These are phyloP conservation scores for Agrocybe praecox DNA, from an alignment of 768 basidiomycete genomes.

Conservation along the genomic window DNA sequence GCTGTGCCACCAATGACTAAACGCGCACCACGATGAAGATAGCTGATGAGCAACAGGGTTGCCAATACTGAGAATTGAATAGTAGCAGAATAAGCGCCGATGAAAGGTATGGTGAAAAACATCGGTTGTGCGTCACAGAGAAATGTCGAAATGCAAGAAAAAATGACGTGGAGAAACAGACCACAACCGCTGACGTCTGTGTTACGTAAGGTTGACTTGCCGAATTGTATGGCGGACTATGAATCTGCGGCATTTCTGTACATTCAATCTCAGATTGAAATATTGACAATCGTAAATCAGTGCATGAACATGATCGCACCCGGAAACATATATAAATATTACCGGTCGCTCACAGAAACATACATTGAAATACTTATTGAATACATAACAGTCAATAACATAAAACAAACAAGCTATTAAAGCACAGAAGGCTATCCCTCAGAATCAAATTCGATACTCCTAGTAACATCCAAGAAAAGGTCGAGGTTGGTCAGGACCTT, in stretches of 20 bases:
- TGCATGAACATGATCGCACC: no score
- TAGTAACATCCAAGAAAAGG: constrained; percentile 56
- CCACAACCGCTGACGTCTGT: no score
- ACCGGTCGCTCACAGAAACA: no score
- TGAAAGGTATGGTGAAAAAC: constrained; percentile 22
- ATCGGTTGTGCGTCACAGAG: constrained; percentile 2
- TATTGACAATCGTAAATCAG: no score
- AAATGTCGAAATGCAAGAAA: background rate
- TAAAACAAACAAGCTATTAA: no score
- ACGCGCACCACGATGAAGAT: constrained; percentile 27
- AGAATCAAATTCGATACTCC: constrained; percentile 39
- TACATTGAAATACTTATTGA: no score
- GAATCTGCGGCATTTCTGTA: no score
- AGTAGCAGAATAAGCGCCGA: constrained; percentile 29
- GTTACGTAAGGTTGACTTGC: no score
- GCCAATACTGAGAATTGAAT: constrained; percentile 29
- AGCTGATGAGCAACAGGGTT: constrained; percentile 28
- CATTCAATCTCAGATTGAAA: no score
- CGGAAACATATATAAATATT: no score
- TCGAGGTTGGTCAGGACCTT: constrained; percentile 48
- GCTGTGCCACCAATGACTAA: constrained; percentile 21
- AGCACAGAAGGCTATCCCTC: background rate
- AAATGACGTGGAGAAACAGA: background rate
- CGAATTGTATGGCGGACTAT: no score
- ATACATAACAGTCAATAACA: no score